phyloP scores from a whole-genome alignment of 257 asterid species.

The Plantago elongata region DNA sequence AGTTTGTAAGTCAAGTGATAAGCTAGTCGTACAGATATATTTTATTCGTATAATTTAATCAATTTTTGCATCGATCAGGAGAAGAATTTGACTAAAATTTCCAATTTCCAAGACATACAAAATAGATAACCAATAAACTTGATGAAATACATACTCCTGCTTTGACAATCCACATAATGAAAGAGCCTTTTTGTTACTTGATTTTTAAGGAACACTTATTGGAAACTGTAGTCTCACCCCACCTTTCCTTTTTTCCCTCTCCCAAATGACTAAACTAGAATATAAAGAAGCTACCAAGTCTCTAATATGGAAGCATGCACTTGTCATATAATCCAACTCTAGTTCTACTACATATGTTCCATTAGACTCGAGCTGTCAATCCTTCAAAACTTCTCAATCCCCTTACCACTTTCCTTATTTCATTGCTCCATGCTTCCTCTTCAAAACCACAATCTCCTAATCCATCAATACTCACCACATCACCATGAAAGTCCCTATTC shows the following conservation, averaged over 20 bases:
- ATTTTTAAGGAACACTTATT: conserved; percentile 76
- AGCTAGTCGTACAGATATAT: too few species aligned
- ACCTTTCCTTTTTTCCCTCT: background rate
- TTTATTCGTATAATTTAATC: too few species aligned
- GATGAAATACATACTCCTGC: conserved; percentile 8
- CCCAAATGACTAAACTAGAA: conserved; percentile 28
- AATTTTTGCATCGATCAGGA: conserved; percentile 15
- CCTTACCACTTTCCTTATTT: conserved; percentile 16
- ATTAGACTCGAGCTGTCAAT: conserved; percentile 49
- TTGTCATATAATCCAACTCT: conserved; percentile 35
- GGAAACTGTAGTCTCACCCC: conserved; percentile 34
- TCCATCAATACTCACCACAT: conserved; percentile 27
- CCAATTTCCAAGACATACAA: conserved; percentile 26
- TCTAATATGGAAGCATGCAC: conserved; percentile 53
- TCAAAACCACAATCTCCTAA: conserved; percentile 31
- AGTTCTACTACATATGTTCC: conserved; percentile 19
- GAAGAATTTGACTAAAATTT: conserved; percentile 21
- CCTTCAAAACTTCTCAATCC: conserved; percentile 16
- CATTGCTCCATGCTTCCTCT: conserved; percentile 71
- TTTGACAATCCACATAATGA: conserved; percentile 61
- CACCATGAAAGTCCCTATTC: conserved; percentile 36
- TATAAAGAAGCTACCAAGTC: conserved; percentile 43
- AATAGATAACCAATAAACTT: conserved; percentile 11
- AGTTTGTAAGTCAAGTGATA: too few species aligned
- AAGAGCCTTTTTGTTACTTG: conserved; percentile 51